phyloP scores from a whole-genome alignment of 2,329 filamentous ascomycete species.

The Aspergillus sp. region DNA sequence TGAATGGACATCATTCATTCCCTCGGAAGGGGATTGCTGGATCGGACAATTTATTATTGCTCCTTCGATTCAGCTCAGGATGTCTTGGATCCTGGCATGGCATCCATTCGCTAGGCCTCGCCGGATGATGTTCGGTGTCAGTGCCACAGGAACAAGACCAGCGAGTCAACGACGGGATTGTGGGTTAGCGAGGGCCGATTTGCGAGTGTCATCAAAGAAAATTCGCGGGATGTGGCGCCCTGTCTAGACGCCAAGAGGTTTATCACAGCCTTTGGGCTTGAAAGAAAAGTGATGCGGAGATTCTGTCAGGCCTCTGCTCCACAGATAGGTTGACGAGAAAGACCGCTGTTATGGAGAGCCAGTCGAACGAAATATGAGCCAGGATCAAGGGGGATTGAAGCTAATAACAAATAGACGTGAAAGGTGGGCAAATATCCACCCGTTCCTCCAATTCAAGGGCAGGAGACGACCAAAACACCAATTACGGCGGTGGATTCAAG shows the following conservation, averaged over 20 bases:
- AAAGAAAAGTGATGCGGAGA: conserved; percentile 13
- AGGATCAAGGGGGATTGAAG: conserved; percentile 7
- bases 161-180: conserved; percentile 2
- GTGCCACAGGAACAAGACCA: conserved; percentile 3
- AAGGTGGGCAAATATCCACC: conserved; percentile 6
- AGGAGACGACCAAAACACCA: conserved; percentile 4
- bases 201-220: conserved; percentile 5
- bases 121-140: neutral
- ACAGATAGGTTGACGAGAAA: neutral
- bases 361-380: conserved; percentile 6
- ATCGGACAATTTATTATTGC: neutral
- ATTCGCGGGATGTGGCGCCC: conserved; percentile 9
- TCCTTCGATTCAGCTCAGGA: neutral
- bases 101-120: neutral
- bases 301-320: conserved; percentile 2
- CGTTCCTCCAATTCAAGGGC: neutral
- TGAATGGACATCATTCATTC: neutral
- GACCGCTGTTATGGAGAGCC: neutral
- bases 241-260: conserved; percentile 11
- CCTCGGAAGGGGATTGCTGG: neutral
- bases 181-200: conserved; percentile 8
- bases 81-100: neutral
- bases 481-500: neutral
- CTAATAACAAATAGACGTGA: conserved; percentile 5
- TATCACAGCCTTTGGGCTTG: conserved; percentile 5